Conservation (phyloP, 2,329 filamentous ascomycete species). For the Fusarium mundagurra region DNA sequence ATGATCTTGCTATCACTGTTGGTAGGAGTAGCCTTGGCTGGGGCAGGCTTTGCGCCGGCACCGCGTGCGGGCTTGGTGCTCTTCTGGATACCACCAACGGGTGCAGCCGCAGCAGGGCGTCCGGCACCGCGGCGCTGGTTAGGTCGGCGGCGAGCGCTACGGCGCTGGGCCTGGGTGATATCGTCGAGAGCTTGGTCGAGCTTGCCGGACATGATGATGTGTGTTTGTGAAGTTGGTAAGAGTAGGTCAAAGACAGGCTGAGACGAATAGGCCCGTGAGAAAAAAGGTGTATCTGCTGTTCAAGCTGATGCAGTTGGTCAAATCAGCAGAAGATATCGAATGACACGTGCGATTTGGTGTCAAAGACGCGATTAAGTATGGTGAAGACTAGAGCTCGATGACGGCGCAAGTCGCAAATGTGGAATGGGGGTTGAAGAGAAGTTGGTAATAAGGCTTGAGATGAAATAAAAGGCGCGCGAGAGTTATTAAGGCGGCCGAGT, state of each 20-base stretch:
- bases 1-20: conserved; percentile 92
- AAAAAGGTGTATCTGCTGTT: conserved; percentile 30
- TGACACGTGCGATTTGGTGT: conserved; percentile 18
- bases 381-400: conserved; percentile 12
- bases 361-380: conserved; percentile 18
- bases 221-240: conserved; percentile 20
- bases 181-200: conserved; percentile 97
- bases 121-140: conserved; percentile 60
- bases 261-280: conserved; percentile 8
- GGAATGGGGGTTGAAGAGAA: conserved; percentile 8
- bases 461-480: conserved; percentile 27
- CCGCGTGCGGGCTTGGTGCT: conserved; percentile 70
- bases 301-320: conserved; percentile 34
- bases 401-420: conserved; percentile 20
- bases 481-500: conserved; percentile 25
- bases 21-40: conserved; percentile 69
- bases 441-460: conserved; percentile 15
- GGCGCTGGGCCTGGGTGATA: conserved; percentile 84
- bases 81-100: conserved; percentile 89
- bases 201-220: conserved; percentile 84
- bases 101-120: conserved; percentile 68
- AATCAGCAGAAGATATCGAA: conserved; percentile 40
- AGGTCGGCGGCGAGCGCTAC: conserved; percentile 65
- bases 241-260: conserved; percentile 18
- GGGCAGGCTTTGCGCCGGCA: conserved; percentile 66